Conservation (phyloP, 208 protist species). For the Strigomonas culicis region DNA sequence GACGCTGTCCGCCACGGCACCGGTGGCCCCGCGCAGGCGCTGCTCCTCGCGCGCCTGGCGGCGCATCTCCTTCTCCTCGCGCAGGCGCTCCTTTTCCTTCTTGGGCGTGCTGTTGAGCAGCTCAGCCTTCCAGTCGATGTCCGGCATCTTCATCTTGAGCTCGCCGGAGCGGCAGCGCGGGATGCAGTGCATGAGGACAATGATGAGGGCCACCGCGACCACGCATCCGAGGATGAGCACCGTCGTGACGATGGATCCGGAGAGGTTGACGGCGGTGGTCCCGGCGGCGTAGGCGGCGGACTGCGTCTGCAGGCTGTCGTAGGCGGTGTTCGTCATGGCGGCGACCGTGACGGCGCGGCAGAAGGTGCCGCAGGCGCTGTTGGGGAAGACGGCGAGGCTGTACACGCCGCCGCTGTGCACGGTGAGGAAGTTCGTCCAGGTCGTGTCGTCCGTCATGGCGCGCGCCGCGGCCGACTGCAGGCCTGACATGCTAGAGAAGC, state of each 20-base stretch:
- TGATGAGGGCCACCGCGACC: constrained; percentile 17
- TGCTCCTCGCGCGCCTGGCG: constrained; percentile 16
- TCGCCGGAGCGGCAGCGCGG: constrained; percentile 36
- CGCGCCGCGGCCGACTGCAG: constrained; percentile 16
- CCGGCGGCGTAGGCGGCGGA: background rate
- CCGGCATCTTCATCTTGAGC: constrained; percentile 29
- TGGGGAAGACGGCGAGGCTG: constrained; percentile 27
- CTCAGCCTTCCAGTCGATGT: constrained; percentile 46
- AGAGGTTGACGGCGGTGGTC: constrained; percentile 8
- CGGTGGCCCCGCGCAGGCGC: background rate
- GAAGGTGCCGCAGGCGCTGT: constrained; percentile 25
- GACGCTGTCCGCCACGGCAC: background rate
- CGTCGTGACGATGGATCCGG: constrained; percentile 24
- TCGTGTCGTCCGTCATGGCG: constrained; percentile 23
- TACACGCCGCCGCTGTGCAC: constrained; percentile 40
- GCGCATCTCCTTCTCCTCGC: constrained; percentile 13
- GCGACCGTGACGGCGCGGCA: constrained; percentile 54
- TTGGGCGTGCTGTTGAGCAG: constrained; percentile 36
- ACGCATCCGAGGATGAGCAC: constrained; percentile 40
- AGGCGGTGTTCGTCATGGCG: constrained; percentile 36
- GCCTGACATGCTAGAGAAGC: constrained; percentile 20
- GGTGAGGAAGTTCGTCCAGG: constrained; percentile 44
- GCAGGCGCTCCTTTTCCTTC: constrained; percentile 25
- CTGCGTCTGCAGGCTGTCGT: constrained; percentile 28
- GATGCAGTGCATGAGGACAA: constrained; percentile 21